Evolutionary conservation across 1,284 basidiomycete species (phyloP).

Genomic region (Phenoliferia sp.): DNA sequence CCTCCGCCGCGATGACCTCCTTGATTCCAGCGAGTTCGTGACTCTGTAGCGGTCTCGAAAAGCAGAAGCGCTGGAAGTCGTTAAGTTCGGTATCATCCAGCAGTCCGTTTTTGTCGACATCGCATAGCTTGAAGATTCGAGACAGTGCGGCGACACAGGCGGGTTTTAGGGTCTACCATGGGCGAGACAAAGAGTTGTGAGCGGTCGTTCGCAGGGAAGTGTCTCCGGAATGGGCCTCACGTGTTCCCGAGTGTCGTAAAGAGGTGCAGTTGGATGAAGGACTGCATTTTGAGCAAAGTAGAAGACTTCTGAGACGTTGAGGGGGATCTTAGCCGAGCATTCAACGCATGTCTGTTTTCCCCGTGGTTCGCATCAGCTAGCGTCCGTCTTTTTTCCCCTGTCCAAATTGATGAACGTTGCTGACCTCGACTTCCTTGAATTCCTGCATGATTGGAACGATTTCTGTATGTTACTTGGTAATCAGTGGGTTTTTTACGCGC

Average conservation of each 20-base stretch:
- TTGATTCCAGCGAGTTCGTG: slow-evolving; percentile 72
- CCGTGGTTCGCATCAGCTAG: neutral
- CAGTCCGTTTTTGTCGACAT: slow-evolving; percentile 88
- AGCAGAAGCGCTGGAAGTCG: slow-evolving; percentile 75
- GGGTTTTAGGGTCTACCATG: slow-evolving; percentile 75
- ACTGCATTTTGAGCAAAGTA: slow-evolving; percentile 99
- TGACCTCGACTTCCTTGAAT: slow-evolving; percentile 67
- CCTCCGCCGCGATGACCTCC: slow-evolving; percentile 29
- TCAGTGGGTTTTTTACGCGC: neutral
- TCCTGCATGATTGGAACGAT: slow-evolving; percentile 93
- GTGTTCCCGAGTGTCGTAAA: slow-evolving; percentile 95
- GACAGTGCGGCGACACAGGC: slow-evolving; percentile 82
- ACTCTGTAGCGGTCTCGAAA: slow-evolving; percentile 66
- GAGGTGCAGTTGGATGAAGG: slow-evolving; percentile 89
- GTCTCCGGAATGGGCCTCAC: slow-evolving; percentile 46
- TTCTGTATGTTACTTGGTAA: slow-evolving; percentile 45
- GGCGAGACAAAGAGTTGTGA: neutral
- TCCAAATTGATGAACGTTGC: neutral
- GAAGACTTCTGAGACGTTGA: slow-evolving; percentile 98
- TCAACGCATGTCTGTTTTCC: slow-evolving; percentile 79
- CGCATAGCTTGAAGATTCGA: slow-evolving; percentile 94
- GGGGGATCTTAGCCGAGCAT: slow-evolving; percentile 79
- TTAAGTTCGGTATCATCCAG: slow-evolving; percentile 88
- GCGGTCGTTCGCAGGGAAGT: neutral
- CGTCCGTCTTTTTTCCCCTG: neutral